Conservation (phyloP, 352 stramenopile species). For the Sclerospora graminicola region DNA sequence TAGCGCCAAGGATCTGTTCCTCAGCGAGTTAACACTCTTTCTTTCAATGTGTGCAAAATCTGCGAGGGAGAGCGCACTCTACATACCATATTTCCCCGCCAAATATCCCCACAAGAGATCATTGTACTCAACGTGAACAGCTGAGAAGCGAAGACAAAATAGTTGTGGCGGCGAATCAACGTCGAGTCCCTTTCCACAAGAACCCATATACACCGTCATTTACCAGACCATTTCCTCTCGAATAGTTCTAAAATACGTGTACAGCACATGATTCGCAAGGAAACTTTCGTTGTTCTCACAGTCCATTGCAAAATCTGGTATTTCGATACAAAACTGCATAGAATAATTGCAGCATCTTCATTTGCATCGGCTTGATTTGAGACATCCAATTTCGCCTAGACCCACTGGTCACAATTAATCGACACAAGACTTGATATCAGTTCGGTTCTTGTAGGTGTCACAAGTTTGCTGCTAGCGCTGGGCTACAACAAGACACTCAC, state of each 20-base stretch:
- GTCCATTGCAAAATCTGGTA: conserved; percentile 21
- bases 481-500: too few relatives aligned
- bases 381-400: conserved; percentile 52
- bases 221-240: conserved; percentile 36
- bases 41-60: conserved; percentile 14
- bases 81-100: conserved; percentile 57
- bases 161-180: conserved; percentile 52
- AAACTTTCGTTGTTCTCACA: conserved; percentile 35
- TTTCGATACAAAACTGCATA: conserved; percentile 45
- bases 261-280: conserved; percentile 59
- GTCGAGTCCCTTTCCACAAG: conserved; percentile 64
- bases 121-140: conserved; percentile 62
- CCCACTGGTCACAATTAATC: conserved; percentile 56
- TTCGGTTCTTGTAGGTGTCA: too few relatives aligned
- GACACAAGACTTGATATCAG: conserved; percentile 61
- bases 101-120: conserved; percentile 50
- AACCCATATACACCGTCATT: conserved; percentile 31
- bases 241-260: conserved; percentile 50
- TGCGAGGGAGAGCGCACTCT: conserved; percentile 42
- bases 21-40: conserved; percentile 32
- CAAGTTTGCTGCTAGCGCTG: too few relatives aligned
- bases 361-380: conserved; percentile 67
- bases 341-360: conserved; percentile 68
- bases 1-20: conserved; percentile 46
- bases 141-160: conserved; percentile 65